Conservation (phyloP, 2,329 filamentous ascomycete species). For the Clathrospora elynae region DNA sequence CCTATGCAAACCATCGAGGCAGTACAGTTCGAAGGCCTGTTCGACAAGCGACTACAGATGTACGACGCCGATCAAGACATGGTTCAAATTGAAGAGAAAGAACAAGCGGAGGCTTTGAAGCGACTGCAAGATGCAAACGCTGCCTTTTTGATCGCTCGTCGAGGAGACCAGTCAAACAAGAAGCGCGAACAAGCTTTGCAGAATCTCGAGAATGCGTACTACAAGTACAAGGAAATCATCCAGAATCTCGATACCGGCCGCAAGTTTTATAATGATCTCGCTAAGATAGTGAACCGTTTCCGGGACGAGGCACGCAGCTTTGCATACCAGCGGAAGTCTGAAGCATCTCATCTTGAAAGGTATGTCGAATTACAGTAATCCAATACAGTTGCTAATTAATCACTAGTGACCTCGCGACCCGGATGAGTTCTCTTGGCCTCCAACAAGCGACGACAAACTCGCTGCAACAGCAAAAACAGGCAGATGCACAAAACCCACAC, state of each 20-base stretch:
- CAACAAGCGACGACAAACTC: conserved; percentile 50
- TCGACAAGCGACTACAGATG: conserved; percentile 77
- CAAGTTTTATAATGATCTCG: conserved; percentile 97
- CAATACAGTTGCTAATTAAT: conserved; percentile 13
- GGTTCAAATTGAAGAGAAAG: conserved; percentile 71
- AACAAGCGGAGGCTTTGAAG: conserved; percentile 73
- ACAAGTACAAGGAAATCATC: conserved; percentile 95
- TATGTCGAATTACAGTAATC: conserved; percentile 50
- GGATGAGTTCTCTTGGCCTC: conserved; percentile 64
- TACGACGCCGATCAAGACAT: conserved; percentile 80
- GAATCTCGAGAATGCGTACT: conserved; percentile 85
- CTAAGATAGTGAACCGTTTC: conserved; percentile 83
- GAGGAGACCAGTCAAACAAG: conserved; percentile 67
- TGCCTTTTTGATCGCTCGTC: conserved; percentile 74
- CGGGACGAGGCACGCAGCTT: conserved; percentile 80
- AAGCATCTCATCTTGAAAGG: conserved; percentile 79
- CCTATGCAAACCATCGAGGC: conserved; percentile 83
- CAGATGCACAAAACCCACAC: conserved; percentile 62
- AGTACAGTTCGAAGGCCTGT: conserved; percentile 89
- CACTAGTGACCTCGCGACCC: conserved; percentile 61
- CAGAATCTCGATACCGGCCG: conserved; percentile 87
- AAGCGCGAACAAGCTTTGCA: conserved; percentile 89
- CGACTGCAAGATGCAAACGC: conserved; percentile 77
- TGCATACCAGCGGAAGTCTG: conserved; percentile 77
- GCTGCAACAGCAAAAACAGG: conserved; percentile 53